Base-by-base conservation (phyloP, 371 early-diverging fungal species). In the Mortierella sp. region DNA sequence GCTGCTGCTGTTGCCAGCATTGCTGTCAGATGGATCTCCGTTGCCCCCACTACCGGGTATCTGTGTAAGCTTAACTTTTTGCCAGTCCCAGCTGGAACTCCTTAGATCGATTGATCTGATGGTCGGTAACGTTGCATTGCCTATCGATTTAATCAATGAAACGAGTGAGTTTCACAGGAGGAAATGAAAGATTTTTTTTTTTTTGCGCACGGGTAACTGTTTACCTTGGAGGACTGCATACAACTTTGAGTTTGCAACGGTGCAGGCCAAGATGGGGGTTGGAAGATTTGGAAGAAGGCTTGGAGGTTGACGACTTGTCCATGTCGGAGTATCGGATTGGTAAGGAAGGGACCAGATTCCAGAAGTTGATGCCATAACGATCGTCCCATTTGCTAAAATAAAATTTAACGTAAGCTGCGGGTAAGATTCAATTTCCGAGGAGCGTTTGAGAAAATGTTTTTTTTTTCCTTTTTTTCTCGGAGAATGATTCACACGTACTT, bases 181-280 rank as follows among this genome's bases (percentile, higher is more conserved):
- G 28, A 40, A 55, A 65, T 19, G 21, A 58, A 45, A 67, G 24
- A 58, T 21, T 41, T 22, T 28, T 21, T 24, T 33, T 13, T 58
- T 22, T 16, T 32, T 58, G 58, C 41, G 41, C n/a, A 19, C 38
- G 2, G 60, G n/a, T 38, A 21, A 43, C 40, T 10, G 21, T 45
- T 21, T 77, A 77, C 77, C 77, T 64, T 77, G 21, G 11, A 58
- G n/a, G 9, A 77, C 67, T 22, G 72, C 72, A 28, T 59, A 77
- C 4, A 77, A 61, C 11, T 55, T 71, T 7, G 64, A 59, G 22
- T 58, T 67, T 24, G 60, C 3, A 7, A 53, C 52, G 5, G 72
- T 16, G 15, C 77, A 77, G 11, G 72, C 65, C 5, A 77, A 57
- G 6, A 77, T 63, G 10, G 68, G 48, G 13, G 68, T 52, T 13